phyloP scores from a whole-genome alignment of 192 early-diverging fungal genomes.

The Coemansia sp. region DNA sequence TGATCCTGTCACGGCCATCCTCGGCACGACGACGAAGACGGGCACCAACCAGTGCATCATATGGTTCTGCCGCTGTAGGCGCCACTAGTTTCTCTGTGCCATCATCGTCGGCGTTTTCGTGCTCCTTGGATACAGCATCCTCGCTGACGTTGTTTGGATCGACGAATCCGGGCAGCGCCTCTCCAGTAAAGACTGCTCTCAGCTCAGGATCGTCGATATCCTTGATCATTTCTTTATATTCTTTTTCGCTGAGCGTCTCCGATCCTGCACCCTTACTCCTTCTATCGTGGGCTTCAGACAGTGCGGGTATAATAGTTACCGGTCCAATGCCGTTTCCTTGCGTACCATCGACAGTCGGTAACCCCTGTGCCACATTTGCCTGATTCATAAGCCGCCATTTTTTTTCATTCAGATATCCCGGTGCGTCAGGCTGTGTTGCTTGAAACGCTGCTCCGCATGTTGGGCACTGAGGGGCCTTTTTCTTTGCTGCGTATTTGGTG shows the following conservation, averaged over 20 bases:
- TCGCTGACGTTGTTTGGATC: conserved; percentile 19
- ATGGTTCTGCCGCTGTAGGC: conserved; percentile 5
- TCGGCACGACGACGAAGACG: conserved; percentile 39
- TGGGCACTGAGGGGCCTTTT: conserved; percentile 56
- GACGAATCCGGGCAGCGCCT: conserved; percentile 19
- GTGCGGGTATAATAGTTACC: conserved; percentile 13
- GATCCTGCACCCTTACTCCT: background rate
- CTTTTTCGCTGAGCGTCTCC: conserved; percentile 44
- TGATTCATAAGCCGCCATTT: conserved; percentile 48
- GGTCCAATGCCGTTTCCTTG: background rate
- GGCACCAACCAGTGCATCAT: conserved; percentile 19
- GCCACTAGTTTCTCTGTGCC: background rate
- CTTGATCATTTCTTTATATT: conserved; percentile 36
- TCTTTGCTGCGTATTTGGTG: conserved; percentile 24
- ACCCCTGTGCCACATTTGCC: conserved; percentile 38
- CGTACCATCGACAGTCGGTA: conserved; percentile 4
- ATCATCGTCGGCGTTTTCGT: background rate
- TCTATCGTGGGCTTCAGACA: background rate
- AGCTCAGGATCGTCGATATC: conserved; percentile 49
- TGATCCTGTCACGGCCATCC: conserved; percentile 44
- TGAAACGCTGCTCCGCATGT: conserved; percentile 72
- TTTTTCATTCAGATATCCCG: conserved; percentile 58
- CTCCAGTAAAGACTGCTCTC: conserved; percentile 34
- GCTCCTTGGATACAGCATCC: background rate
- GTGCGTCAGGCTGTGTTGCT: conserved; percentile 29